Conservation (phyloP, 495 filamentous ascomycete genomes). For the Tetracladium marchalianum region DNA sequence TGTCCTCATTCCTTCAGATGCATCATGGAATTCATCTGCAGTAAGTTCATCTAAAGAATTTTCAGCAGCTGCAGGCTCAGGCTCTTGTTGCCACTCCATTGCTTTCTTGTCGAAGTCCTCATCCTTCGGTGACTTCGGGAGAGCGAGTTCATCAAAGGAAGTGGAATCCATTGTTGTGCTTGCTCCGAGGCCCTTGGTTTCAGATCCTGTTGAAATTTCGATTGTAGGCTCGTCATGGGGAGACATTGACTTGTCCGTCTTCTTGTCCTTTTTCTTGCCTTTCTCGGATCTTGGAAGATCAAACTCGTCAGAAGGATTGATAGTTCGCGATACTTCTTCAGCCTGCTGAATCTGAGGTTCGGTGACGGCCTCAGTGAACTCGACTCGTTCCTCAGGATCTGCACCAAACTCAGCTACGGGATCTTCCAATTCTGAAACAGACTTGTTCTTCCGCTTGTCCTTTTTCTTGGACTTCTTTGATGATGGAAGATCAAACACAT, state of each 20-base stretch:
- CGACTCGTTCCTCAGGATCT: background rate
- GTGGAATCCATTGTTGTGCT: too few species aligned
- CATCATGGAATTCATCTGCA: background rate
- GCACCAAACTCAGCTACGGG: background rate
- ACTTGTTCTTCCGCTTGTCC: conserved; percentile 31
- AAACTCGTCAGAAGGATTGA: conserved; percentile 6
- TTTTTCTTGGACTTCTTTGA: conserved; percentile 24
- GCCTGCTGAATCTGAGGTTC: background rate
- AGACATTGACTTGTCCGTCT: conserved; percentile 8
- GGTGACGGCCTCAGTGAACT: background rate
- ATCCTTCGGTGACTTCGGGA: conserved; percentile 15
- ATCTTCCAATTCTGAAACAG: conserved; percentile 7
- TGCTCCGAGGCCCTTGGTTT: background rate
- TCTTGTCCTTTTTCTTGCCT: conserved; percentile 27
- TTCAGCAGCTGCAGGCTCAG: background rate
- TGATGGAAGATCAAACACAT: background rate
- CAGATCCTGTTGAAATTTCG: background rate
- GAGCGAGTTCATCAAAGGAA: background rate
- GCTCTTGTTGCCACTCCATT: background rate
- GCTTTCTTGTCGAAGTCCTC: conserved; percentile 31
- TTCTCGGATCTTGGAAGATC: conserved; percentile 13
- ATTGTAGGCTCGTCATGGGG: background rate
- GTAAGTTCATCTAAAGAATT: background rate
- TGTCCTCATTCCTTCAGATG: conserved; percentile 1
- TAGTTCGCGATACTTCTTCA: conserved; percentile 8